Conservation (phyloP, 176 grass and related monocot species). For the Sorghum bicolor region Sorghum_bicolor_NCBIv3 NC_012872.2:68795001-68795500, state of each 20-base stretch:
- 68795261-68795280: constrained; percentile 39
- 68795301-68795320: constrained; percentile 67
- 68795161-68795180: constrained; percentile 23
- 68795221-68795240: background rate
- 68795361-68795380: constrained; percentile 94
- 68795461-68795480: background rate
- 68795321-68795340: constrained; percentile 68
- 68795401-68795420: constrained; percentile 2
- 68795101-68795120: constrained; percentile 49
- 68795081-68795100: constrained; percentile 92
- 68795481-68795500: background rate
- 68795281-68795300: constrained; percentile 62
- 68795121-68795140: constrained; percentile 52
- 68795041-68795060: constrained; percentile 85
- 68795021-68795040: constrained; percentile 91
- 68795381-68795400: constrained; percentile 75
- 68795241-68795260: background rate
- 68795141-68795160: constrained; percentile 6
- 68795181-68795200: background rate
- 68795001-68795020: constrained; percentile 90
- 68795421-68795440: constrained; percentile 6
- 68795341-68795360: constrained; percentile 92
- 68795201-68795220: background rate
- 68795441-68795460: background rate
- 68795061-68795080: constrained; percentile 92